Percentiles rank a stretch among this genome's conserved stretches.
Evolutionary conservation across 345 rosid genomes (phyloP).

Genomic region (Reutealis trisperma): DNA sequence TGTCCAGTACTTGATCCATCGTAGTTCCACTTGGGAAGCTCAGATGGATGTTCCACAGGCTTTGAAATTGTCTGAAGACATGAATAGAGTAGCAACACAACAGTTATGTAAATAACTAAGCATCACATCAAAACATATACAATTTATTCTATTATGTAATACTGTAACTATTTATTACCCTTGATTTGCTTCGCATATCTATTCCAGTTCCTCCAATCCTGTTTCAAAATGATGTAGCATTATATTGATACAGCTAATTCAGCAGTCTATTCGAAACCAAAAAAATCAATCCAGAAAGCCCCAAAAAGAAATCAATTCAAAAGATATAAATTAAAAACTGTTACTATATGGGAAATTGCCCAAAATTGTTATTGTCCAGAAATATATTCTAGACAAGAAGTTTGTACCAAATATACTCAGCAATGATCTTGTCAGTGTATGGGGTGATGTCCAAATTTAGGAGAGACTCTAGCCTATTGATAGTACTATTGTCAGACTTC

Average conservation of each 20-base stretch:
- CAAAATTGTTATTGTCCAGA: neutral
- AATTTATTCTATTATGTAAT: constrained; percentile 7
- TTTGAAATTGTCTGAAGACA: constrained; percentile 64
- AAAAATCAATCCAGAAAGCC: neutral
- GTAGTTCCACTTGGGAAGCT: constrained; percentile 98
- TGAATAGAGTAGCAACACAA: neutral
- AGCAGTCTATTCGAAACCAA: neutral
- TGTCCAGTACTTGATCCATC: constrained; percentile 99
- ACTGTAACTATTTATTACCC: constrained; percentile 46
- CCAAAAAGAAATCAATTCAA: no score
- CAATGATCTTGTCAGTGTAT: constrained; percentile 79
- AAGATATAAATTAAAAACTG: no score
- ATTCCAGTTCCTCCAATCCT: constrained; percentile 96
- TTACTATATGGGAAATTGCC: neutral
- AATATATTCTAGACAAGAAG: neutral
- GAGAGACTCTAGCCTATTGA: constrained; percentile 74
- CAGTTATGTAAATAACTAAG: constrained; percentile 16
- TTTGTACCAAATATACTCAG: constrained; percentile 92
- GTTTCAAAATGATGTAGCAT: constrained; percentile 21
- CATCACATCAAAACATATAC: neutral
- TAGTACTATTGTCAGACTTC: constrained; percentile 62
- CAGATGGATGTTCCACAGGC: constrained; percentile 90
- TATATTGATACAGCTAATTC: neutral
- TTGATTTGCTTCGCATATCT: constrained; percentile 93
- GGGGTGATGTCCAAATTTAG: constrained; percentile 85